phyloP scores from a whole-genome alignment of 345 rosid genomes.

The Hibiscus mutabilis region DNA sequence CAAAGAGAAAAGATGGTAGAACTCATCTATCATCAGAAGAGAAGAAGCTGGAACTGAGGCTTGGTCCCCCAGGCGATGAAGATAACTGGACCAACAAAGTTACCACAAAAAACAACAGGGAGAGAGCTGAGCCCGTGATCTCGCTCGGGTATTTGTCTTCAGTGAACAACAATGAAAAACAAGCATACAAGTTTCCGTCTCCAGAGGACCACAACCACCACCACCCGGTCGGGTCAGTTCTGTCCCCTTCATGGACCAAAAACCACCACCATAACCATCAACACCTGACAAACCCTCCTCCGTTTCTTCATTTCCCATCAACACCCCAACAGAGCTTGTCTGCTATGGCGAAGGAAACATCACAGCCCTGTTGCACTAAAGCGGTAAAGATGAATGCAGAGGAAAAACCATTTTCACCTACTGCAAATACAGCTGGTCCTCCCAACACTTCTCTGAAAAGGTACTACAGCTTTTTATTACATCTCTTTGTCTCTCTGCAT shows the following conservation, averaged over 20 bases:
- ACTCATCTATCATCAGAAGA: constrained; percentile 45
- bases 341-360: constrained; percentile 34
- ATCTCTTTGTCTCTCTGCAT: background rate
- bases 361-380: constrained; percentile 42
- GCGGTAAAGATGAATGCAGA: constrained; percentile 36
- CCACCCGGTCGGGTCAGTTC: constrained; percentile 12
- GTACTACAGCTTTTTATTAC: constrained; percentile 34
- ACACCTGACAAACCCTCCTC: constrained; percentile 18
- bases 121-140: constrained; percentile 37
- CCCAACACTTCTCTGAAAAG: constrained; percentile 63
- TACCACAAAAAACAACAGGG: constrained; percentile 19
- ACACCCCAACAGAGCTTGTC: constrained; percentile 29
- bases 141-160: constrained; percentile 36
- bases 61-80: constrained; percentile 87
- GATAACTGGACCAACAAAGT: constrained; percentile 37
- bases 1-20: constrained; percentile 20
- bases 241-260: constrained; percentile 19
- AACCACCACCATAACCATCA: constrained; percentile 8
- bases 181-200: constrained; percentile 15
- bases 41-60: constrained; percentile 88
- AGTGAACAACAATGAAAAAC: constrained; percentile 15
- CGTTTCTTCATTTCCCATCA: constrained; percentile 36
- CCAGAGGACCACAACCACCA: constrained; percentile 15
- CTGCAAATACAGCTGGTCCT: constrained; percentile 40
- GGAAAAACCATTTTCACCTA: constrained; percentile 40